Evolutionary conservation across 345 rosid genomes (phyloP).

Genomic region (Eucalyptus grandis): DNA sequence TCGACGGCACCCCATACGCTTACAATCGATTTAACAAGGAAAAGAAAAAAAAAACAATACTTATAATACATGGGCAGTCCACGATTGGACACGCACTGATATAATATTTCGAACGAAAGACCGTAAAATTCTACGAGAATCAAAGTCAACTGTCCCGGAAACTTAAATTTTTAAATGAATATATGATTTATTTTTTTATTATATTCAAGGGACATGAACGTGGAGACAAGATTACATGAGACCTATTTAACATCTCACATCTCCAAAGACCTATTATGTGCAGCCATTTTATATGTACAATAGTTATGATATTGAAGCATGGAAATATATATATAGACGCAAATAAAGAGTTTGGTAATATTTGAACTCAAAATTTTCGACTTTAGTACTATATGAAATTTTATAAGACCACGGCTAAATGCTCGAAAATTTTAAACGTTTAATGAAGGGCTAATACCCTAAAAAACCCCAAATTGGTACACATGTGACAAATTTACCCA

Average conservation of each 20-base stretch:
- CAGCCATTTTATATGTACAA: neutral
- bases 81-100: neutral
- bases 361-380: neutral
- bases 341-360: neutral
- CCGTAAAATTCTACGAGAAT: neutral
- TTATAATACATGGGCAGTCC: neutral
- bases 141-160: neutral
- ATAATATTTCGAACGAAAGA: neutral
- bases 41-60: neutral
- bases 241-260: no score
- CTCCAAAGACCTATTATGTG: neutral
- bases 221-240: neutral
- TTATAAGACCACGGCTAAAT: fast-evolving
- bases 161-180: neutral
- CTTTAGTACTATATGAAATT: neutral
- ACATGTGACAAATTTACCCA: no score
- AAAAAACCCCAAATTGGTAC: no score
- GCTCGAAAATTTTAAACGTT: neutral
- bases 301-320: neutral
- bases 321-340: neutral
- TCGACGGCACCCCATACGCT: neutral
- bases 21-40: neutral
- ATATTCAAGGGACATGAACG: neutral
- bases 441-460: neutral
- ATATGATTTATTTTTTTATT: neutral